These are phyloP conservation scores for Aphanomyces astaci DNA, from an alignment of 352 stramenopile species.

Conservation along the genomic window DNA sequence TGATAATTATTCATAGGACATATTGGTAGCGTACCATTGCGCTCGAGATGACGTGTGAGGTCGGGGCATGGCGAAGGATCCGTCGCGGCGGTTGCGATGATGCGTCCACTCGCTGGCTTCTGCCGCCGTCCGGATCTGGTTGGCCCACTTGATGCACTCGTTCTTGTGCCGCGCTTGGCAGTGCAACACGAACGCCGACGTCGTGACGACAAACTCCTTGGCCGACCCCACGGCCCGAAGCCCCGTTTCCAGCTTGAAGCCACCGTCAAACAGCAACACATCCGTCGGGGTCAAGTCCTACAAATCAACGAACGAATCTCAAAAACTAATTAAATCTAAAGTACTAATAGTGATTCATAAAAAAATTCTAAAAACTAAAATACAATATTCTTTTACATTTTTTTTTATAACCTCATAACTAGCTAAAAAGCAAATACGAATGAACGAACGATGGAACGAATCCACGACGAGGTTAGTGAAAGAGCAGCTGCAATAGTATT, in stretches of 20 bases:
- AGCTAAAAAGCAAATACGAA: too few relatives aligned
- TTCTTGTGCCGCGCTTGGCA: constrained; percentile 76
- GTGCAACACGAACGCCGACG: constrained; percentile 79
- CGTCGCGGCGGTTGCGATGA: constrained; percentile 46
- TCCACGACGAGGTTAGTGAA: too few relatives aligned
- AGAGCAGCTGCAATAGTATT: too few relatives aligned
- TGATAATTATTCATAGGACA: too few relatives aligned
- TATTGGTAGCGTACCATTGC: constrained; percentile 75
- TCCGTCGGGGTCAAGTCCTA: constrained; percentile 52
- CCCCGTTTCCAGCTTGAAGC: constrained; percentile 73
- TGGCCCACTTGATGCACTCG: constrained; percentile 71
- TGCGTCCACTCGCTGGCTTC: constrained; percentile 72
- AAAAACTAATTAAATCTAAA: too few relatives aligned
- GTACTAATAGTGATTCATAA: too few relatives aligned
- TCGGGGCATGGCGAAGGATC: constrained; percentile 68
- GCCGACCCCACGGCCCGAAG: constrained; percentile 72
- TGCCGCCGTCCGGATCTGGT: constrained; percentile 62
- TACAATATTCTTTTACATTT: too few relatives aligned
- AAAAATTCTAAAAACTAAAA: too few relatives aligned
- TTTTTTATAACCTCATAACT: too few relatives aligned
- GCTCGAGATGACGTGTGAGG: constrained; percentile 56
- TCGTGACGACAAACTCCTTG: constrained; percentile 68
- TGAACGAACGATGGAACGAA: too few relatives aligned
- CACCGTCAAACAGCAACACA: constrained; percentile 71
- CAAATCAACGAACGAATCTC: too few relatives aligned